Conservation (phyloP, 2,329 filamentous ascomycete species). For the Pseudogymnoascus sp. region DNA sequence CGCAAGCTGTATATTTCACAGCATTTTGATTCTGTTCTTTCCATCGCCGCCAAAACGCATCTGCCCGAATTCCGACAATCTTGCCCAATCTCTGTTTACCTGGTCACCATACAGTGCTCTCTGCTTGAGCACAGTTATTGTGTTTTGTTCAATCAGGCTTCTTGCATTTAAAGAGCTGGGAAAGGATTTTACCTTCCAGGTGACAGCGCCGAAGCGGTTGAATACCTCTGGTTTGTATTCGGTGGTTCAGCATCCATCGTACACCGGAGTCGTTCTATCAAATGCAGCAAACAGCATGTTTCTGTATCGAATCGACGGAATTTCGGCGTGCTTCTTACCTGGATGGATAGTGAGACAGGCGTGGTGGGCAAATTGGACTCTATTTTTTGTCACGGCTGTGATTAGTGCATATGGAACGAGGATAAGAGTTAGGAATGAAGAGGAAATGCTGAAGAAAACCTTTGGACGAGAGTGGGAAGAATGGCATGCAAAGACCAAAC, state of each 20-base stretch:
- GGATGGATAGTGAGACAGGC: neutral
- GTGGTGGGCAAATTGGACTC: constrained; percentile 16
- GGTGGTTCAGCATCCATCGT: constrained; percentile 14
- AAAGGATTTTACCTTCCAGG: constrained; percentile 46
- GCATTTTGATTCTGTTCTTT: neutral
- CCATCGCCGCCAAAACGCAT: neutral
- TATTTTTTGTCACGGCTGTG: constrained; percentile 10
- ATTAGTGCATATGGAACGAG: constrained; percentile 18
- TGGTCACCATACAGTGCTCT: constrained; percentile 21
- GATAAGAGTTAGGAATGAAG: constrained; percentile 41
- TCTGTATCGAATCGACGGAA: constrained; percentile 34
- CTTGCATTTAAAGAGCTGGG: constrained; percentile 40
- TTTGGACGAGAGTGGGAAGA: constrained; percentile 44
- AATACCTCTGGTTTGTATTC: constrained; percentile 13
- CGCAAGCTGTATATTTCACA: neutral
- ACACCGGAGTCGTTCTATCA: constrained; percentile 33
- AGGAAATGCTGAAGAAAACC: constrained; percentile 39
- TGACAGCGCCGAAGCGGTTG: constrained; percentile 36
- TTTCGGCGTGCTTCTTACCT: constrained; percentile 34
- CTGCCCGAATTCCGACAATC: neutral
- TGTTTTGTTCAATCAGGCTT: constrained; percentile 27
- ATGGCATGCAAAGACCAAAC: constrained; percentile 41
- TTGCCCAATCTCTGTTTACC: constrained; percentile 20
- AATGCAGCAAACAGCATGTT: constrained; percentile 29
- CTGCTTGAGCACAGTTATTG: constrained; percentile 21